Percentiles rank a stretch among this genome's conserved stretches.
phyloP scores from a whole-genome alignment of 371 early-diverging fungal species.

The Gilbertella persicaria region DNA sequence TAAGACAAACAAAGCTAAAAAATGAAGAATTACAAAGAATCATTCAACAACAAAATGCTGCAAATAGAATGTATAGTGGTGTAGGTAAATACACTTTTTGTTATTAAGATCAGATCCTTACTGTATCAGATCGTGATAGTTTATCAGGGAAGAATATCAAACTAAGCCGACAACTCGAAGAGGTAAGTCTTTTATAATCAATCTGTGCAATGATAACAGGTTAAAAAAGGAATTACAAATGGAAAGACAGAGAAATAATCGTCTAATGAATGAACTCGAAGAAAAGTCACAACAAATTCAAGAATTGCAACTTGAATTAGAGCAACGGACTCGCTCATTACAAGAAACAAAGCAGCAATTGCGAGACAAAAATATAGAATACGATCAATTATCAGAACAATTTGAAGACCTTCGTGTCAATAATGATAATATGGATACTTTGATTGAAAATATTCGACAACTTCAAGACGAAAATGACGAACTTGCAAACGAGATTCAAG shows the following conservation, averaged over 20 bases:
- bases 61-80: not conserved
- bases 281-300: conserved; percentile 41
- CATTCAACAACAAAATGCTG: conserved; percentile 16
- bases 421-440: conserved; percentile 4
- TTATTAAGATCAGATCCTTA: not conserved
- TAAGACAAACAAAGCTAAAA: conserved; percentile 32
- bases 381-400: conserved; percentile 28
- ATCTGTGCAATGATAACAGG: not conserved
- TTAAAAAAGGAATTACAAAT: conserved; percentile 9
- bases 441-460: conserved; percentile 11
- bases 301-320: conserved; percentile 24
- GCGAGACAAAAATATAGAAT: conserved; percentile 26
- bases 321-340: conserved; percentile 20
- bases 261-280: conserved; percentile 29
- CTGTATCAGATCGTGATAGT: not conserved
- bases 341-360: conserved; percentile 35
- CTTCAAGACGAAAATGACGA: conserved; percentile 19
- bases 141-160: not conserved
- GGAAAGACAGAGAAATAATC: conserved; percentile 31
- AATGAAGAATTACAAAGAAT: conserved; percentile 39
- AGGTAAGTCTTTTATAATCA: not conserved
- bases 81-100: not conserved
- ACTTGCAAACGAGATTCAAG: conserved; percentile 25
- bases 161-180: conserved; percentile 11
- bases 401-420: conserved; percentile 13